Base-by-base conservation (phyloP, 768 basidiomycete genomes). In the Antrodiella citrinella region DNA sequence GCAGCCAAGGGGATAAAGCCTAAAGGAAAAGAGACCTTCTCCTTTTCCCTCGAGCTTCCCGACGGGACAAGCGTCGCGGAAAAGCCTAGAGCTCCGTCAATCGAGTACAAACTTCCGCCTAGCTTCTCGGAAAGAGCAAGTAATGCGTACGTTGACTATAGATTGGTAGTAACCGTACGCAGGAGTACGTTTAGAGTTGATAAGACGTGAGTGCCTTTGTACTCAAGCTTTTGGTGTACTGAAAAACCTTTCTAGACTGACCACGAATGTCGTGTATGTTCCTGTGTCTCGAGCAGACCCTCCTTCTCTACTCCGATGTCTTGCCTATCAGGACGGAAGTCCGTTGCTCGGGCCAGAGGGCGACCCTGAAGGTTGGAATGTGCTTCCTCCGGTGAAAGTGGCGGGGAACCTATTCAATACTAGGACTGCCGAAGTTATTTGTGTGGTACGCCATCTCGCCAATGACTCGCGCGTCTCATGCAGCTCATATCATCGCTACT, bases 131-230 rank as follows among this genome's bases (percentile, higher is more conserved):
- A 82, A 60, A 67, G 75, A 22, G 77, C 73, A 1, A 76, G 77
- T 42, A 72, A 74, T 1, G 76, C 69, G 13, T 80, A 78, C 53
- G 68, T 82, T 47, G 79, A 81, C 50, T 82, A 82, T 59, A 72
- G 69, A 56, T 56, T 80, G 5, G 59, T 70, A 12, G 74, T 76
- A 21, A 80, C 71, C 1, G 60, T 81, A 25, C 74, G 70, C 56
- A 72, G 77, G 19, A 69, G 73, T 1, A 62, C 70, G 15, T 61
- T 82, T 50, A 73, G 67, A 54, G 69, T 74, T 2, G 74, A 81
- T 56, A 71, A 77, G 50, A 72, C 65, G 80, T 81, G 51, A 23
- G 65, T 58, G 42, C 25, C 26, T 19, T 23, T 19, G 26, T 24
- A 26, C 49, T 43, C 26, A 2, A 15, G 42, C 41, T 42, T 26